Evolutionary conservation across 139 green algal species (phyloP), one percentile per base, ranked within the genome.

Genomic region (Volvox africanus): DNA sequence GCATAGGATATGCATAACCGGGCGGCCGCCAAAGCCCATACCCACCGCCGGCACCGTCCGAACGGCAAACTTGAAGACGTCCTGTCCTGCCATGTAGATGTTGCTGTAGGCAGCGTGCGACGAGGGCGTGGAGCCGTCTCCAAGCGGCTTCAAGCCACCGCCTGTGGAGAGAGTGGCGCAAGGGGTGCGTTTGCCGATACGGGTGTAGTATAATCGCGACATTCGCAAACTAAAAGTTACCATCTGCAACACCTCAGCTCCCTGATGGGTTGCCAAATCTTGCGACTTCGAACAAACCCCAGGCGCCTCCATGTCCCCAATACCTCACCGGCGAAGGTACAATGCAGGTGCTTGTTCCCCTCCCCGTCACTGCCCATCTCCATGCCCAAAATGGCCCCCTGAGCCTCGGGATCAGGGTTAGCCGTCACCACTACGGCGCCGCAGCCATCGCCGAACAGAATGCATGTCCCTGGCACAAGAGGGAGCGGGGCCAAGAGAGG

Each of bases 61-160:
- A 77, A 99, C 98, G 0, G 98, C 98, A 96, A 99, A 99, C 95
- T 98, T 98, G 96, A 99, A 99, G 33, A 99, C 98, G 61, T 99
- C 98, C 91, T 97, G 95, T 55, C 75, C 87, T 18, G 87, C 87
- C 98, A 99, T 99, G 37, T 88, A 16, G 24, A 99, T 92, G 93
- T 99, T 99, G 83, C 69, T 50, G 87, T 95, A 99, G 1, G 90
- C 55, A 5, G 94, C 96, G 77, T 93, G 82, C 32, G 73, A 37
- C 36, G 82, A 82, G 75, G 75, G 62, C 13, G 0, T 17, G 28
- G 13, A 24, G 44, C 65, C 50, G 11, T 80, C 73, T 12, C 71
- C 17, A n/a, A 71, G 17, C 37, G 85, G 85, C 44, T 92, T 82
- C 13, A 50, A 3, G 35, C 61, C 62, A 13, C 14, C 55, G 24